A percentile compares a stretch with the other conserved stretches of the same genome.
Evolutionary conservation across 176 grass and related monocot species (phyloP).

Genomic region (Oryza nivara): DNA sequence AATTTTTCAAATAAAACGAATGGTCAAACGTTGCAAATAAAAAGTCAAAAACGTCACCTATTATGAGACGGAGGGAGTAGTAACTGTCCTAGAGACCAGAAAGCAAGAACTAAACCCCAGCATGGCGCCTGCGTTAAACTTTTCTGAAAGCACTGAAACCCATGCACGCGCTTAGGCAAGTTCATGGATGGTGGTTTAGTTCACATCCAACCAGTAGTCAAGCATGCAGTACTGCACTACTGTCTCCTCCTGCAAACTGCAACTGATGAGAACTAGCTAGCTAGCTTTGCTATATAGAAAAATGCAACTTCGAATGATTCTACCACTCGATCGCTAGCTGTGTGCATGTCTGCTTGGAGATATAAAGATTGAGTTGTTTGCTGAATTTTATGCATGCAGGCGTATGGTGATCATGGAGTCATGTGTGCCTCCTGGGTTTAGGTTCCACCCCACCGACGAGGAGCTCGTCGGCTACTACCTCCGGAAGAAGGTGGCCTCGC

Average conservation of each 20-base stretch:
- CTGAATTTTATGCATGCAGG: constrained; percentile 44
- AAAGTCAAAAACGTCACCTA: no score
- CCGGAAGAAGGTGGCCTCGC: constrained; percentile 76
- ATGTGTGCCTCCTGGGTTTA: constrained; percentile 83
- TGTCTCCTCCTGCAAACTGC: constrained; percentile 21
- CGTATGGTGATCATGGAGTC: constrained; percentile 57
- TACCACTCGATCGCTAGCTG: neutral
- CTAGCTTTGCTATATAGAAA: neutral
- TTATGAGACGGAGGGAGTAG: no score
- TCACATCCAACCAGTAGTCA: constrained; percentile 31
- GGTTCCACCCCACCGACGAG: constrained; percentile 92
- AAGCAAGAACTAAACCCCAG: constrained; percentile 16
- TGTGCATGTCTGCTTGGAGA: neutral
- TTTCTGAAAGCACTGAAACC: constrained; percentile 62
- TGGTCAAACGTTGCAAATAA: no score
- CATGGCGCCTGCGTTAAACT: constrained; percentile 47
- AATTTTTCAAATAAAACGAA: no score
- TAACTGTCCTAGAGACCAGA: constrained; percentile 23
- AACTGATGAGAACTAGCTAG: neutral
- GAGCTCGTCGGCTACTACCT: constrained; percentile 94
- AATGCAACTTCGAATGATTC: constrained; percentile 27
- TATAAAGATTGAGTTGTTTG: neutral
- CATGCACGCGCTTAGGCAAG: constrained; percentile 4
- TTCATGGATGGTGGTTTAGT: constrained; percentile 6
- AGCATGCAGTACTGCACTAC: constrained; percentile 11